phyloP scores from a whole-genome alignment of 2,329 filamentous ascomycete species.

The Akanthomyces muscarius region DNA sequence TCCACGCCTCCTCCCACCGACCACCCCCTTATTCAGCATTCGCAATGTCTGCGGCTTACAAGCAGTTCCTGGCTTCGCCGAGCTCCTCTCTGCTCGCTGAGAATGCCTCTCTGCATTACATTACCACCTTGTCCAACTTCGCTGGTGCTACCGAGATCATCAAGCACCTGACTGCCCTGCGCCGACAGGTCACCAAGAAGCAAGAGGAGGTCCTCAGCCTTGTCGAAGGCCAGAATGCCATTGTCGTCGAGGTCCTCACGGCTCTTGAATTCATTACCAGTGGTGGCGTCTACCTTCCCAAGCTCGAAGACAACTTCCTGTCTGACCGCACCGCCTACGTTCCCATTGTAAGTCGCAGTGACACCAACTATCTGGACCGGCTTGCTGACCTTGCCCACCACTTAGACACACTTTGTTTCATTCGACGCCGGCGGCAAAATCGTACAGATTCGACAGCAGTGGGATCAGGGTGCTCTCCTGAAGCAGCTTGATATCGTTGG shows the following conservation, averaged over 20 bases:
- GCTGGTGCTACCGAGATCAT: constrained; percentile 70
- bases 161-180: constrained; percentile 71
- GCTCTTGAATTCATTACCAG: constrained; percentile 75
- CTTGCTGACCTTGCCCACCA: not conserved
- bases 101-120: constrained; percentile 75
- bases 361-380: not conserved
- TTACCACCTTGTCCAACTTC: constrained; percentile 78
- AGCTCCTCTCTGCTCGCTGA: constrained; percentile 59
- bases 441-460: constrained; percentile 79
- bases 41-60: constrained; percentile 53
- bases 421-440: constrained; percentile 79
- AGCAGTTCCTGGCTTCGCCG: constrained; percentile 67
- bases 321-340: constrained; percentile 75
- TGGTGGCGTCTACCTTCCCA: constrained; percentile 82
- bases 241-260: constrained; percentile 83
- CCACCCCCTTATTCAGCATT: constrained; percentile 17
- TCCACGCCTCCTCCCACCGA: not conserved
- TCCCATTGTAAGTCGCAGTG: constrained; percentile 64
- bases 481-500: constrained; percentile 95
- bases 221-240: constrained; percentile 65
- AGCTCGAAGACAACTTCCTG: constrained; percentile 91
- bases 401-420: constrained; percentile 79
- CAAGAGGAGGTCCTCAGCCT: constrained; percentile 70
- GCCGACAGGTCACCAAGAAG: constrained; percentile 76
- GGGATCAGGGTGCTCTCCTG: constrained; percentile 91